A percentile compares a stretch with the other conserved stretches of the same genome.
Evolutionary conservation across 352 stramenopile genomes (phyloP).

Genomic region (Phytophthora kernoviae): DNA sequence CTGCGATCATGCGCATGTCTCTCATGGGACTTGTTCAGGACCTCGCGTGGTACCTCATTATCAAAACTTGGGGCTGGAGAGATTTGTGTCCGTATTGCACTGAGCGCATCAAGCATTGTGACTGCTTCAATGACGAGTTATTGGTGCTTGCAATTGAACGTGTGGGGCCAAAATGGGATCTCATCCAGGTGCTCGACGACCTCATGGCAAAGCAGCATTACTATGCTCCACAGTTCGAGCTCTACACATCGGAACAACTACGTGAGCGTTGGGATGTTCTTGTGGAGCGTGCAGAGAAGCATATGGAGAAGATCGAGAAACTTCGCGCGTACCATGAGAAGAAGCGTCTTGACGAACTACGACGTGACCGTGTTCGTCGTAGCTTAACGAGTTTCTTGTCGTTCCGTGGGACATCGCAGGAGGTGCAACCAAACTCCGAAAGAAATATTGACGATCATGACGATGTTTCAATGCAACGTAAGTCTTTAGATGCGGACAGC

Average conservation of each 20-base stretch:
- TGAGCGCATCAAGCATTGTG: slow-evolving; percentile 60
- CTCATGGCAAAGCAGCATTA: slow-evolving; percentile 48
- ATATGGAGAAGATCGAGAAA: slow-evolving; percentile 72
- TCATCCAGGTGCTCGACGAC: slow-evolving; percentile 61
- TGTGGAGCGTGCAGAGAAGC: slow-evolving; percentile 49
- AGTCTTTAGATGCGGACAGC: slow-evolving; percentile 20
- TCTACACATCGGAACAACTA: slow-evolving; percentile 63
- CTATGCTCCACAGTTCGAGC: slow-evolving; percentile 57
- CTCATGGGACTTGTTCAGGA: slow-evolving; percentile 57
- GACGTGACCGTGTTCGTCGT: slow-evolving; percentile 36
- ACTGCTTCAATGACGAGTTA: slow-evolving; percentile 77
- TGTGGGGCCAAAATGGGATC: slow-evolving; percentile 66
- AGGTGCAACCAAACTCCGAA: slow-evolving; percentile 9
- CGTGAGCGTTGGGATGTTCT: slow-evolving; percentile 60
- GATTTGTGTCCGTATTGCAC: slow-evolving; percentile 74
- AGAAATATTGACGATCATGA: slow-evolving; percentile 13
- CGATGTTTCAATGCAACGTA: slow-evolving; percentile 11
- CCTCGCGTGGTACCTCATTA: slow-evolving; percentile 56
- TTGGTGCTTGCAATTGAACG: slow-evolving; percentile 61
- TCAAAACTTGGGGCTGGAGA: slow-evolving; percentile 62
- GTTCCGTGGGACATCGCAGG: slow-evolving; percentile 19
- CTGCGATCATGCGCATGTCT: slow-evolving; percentile 61
- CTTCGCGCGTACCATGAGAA: slow-evolving; percentile 56
- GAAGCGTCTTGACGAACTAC: slow-evolving; percentile 41
- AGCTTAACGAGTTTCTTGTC: slow-evolving; percentile 43